Evolutionary conservation across 176 grass and related monocot species (phyloP).

Genomic region (Puccinellia tenuiflora): DNA sequence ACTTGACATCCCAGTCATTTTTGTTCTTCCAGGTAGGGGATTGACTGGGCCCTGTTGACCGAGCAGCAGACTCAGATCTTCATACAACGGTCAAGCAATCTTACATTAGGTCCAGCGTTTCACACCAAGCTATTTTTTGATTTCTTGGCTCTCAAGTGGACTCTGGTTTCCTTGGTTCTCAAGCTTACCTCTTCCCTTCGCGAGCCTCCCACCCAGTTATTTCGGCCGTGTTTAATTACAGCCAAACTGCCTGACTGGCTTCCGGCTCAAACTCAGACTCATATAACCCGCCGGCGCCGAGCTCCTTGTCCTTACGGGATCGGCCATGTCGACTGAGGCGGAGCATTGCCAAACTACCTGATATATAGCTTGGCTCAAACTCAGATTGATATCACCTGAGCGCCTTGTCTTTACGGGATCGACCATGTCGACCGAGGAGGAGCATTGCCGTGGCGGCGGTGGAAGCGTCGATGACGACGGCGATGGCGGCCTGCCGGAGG

Average conservation of each 20-base stretch:
- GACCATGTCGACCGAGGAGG: not conserved
- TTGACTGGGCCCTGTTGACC: not conserved
- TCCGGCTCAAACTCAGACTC: not conserved
- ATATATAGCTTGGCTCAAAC: not conserved
- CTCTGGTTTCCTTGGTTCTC: not conserved
- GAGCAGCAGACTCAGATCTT: not conserved
- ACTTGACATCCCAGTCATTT: too few relatives aligned
- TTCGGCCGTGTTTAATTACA: not conserved
- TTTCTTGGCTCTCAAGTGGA: not conserved
- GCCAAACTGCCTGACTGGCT: not conserved
- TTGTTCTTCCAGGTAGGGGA: too few relatives aligned
- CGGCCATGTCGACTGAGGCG: not conserved
- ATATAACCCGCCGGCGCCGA: too few relatives aligned
- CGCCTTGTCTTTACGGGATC: not conserved
- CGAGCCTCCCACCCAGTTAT: not conserved
- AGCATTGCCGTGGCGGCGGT: not conserved
- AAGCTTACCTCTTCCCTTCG: not conserved
- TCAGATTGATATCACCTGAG: not conserved
- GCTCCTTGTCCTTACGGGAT: not conserved
- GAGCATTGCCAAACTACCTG: not conserved
- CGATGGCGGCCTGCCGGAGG: slow-evolving; percentile 8
- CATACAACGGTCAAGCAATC: not conserved
- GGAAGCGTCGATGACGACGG: not conserved
- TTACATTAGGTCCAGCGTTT: not conserved
- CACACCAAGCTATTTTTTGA: too few relatives aligned